phyloP scores from a whole-genome alignment of 805 yeast genomes.

The Cyberlindnera galapagoensis region DNA sequence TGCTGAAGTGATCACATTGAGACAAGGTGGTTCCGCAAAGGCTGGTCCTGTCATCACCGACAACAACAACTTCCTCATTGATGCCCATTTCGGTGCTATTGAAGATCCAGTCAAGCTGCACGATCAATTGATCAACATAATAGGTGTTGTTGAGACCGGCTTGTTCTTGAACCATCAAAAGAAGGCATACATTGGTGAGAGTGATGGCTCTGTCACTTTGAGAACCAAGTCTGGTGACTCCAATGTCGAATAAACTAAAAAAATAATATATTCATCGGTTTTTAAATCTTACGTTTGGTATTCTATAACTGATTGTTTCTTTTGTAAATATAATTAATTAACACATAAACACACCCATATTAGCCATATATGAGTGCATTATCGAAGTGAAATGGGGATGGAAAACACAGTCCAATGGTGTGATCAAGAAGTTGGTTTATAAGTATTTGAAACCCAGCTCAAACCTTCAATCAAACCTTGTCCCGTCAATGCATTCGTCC shows the following conservation, averaged over 20 bases:
- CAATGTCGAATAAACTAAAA: background rate
- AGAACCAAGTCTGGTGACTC: constrained; percentile 24
- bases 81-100: constrained; percentile 85
- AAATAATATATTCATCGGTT: no score
- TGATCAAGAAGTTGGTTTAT: no score
- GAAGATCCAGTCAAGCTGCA: constrained; percentile 49
- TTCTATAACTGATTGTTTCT: no score
- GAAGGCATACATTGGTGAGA: constrained; percentile 86
- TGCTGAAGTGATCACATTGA: constrained; percentile 53
- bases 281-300: background rate
- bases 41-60: constrained; percentile 98
- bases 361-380: background rate
- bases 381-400: no score
- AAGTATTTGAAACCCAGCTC: constrained; percentile 75
- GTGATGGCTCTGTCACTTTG: constrained; percentile 54
- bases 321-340: no score
- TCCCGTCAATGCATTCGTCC: constrained; percentile 84
- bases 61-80: constrained; percentile 88
- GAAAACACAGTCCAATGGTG: no score
- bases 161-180: constrained; percentile 65
- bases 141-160: constrained; percentile 97
- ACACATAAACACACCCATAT: no score
- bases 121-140: constrained; percentile 57
- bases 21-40: constrained; percentile 86
- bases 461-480: constrained; percentile 85